Evolutionary conservation across 2,329 filamentous ascomycete genomes (phyloP), one percentile per base, ranked within the genome.

Genomic region (Apiospora koreana): DNA sequence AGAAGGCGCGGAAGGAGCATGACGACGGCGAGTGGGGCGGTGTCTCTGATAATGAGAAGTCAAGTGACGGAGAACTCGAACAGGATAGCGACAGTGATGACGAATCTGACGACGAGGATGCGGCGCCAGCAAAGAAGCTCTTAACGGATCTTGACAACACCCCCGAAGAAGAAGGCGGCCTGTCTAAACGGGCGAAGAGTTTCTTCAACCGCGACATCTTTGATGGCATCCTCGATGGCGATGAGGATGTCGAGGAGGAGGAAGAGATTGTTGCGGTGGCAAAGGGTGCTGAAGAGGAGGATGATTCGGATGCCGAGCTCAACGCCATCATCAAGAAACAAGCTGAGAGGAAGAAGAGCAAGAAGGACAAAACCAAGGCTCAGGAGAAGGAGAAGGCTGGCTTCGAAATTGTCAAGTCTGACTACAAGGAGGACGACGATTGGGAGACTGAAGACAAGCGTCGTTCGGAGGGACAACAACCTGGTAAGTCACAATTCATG

Each of bases 171-270:
- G 80, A 83, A 9, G 84, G 84, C 38, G 91, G 88, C 14, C 85
- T 98, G n/a, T 97, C 94, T 2, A 95, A 91, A 80, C 89, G 94
- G 73, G 96, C 96, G 10, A 89, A 92, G 12, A 88, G 92, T 72
- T 99, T 99, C 83, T 99, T 99, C 80, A 92, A 93, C 76, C 95
- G 98, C 79, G 95, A 98, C 74, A 92, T 99, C 50, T 99, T 99
- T 85, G 91, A 95, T 75, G 93, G 91, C 48, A 90, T 98, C 69
- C 89, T 90, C 28, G 93, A 89, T 0, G 80, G 92, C 25, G 83
- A 91, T 2, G 90, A 90, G 23, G 85, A 88, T 35, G 84, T 87
- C 8, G 77, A 79, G n/a, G 71, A 79, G 76, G 76, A 77, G 72
- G 75, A 74, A 69, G 77, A 76, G 70, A 77, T 76, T 43, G 81